Evolutionary conservation across 345 rosid species (phyloP), one percentile per base, ranked within the genome.

Genomic region (Arabidopsis suecica): DNA sequence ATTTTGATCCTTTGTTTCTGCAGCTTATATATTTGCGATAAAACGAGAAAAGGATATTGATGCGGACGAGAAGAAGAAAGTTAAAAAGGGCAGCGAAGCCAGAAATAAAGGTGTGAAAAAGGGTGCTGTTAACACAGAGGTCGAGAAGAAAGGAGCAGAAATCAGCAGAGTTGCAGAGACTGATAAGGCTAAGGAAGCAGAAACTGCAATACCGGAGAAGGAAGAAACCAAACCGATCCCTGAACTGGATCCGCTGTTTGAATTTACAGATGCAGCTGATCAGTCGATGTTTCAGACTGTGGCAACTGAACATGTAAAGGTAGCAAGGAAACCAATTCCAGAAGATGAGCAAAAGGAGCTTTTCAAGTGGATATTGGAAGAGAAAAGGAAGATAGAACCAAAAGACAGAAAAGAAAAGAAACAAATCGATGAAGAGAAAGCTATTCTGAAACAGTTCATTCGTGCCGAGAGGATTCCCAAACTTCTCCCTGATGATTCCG

Each of bases 351-450:
- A 90, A 67, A 84, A 82, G 5, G 91, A 88, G 75, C 88, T 90
- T 47, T 87, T 88, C 86, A 58, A 82, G 23, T 90, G 96, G 92
- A 84, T 90, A 5, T 66, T 87, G 87, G 94, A 86, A 77, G 94
- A 90, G 85, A 88, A 89, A 78, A 79, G 93, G 69, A 88, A 84
- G 82, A 42, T 64, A 5, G 85, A 84, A 69, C 92, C 91, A 45
- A 86, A 69, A 74, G 78, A 82, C 72, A 75, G 2, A 7, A 77
- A 81, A 68, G 86, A 83, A 74, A 86, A 83, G 83, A 85, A 81
- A 81, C 81, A 32, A 36, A 83, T 82, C 30, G 84, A 88, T 22
- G 82, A 87, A 80, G 93, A 93, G 42, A 93, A 90, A 78, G 91
- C 85, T 71, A 76, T 90, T 44, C 82, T 93, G 60, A 90, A 93